Evolutionary conservation across 164 flowering plant species (phyloP).

Genomic region (Hamamelis virginiana): DNA sequence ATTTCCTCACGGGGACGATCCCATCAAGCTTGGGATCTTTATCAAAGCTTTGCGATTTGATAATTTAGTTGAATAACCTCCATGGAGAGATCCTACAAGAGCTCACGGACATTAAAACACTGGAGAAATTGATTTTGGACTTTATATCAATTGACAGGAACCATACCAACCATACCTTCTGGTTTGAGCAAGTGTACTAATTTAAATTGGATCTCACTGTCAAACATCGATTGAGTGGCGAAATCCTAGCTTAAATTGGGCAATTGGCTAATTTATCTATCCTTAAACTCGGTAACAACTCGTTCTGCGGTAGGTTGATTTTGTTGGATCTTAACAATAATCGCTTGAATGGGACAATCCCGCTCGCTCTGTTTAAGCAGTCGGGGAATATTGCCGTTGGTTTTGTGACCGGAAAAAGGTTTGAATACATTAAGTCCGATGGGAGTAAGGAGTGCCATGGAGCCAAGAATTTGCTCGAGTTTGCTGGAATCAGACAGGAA

Average conservation of each 20-base stretch:
- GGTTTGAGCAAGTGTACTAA: conserved; percentile 73
- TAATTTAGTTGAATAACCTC: conserved; percentile 78
- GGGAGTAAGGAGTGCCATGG: conserved; percentile 81
- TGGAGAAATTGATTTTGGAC: conserved; percentile 88
- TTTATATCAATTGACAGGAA: conserved; percentile 71
- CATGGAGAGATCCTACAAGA: conserved; percentile 77
- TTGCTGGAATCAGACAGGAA: conserved; percentile 68
- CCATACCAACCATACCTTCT: conserved; percentile 69
- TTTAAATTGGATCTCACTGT: conserved; percentile 93
- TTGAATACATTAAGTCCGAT: conserved; percentile 73
- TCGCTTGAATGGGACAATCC: conserved; percentile 64
- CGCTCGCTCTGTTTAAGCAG: conserved; percentile 65
- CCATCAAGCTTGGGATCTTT: conserved; percentile 74
- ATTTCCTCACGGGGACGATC: conserved; percentile 69
- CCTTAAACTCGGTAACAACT: conserved; percentile 87
- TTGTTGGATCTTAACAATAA: conserved; percentile 97
- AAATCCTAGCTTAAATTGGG: conserved; percentile 78
- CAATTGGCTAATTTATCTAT: conserved; percentile 65
- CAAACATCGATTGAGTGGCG: conserved; percentile 70
- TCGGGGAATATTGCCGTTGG: conserved; percentile 75
- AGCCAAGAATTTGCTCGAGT: conserved; percentile 89
- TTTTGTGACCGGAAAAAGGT: conserved; percentile 64
- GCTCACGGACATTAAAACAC: conserved; percentile 41
- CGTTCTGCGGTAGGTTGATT: conserved; percentile 68
- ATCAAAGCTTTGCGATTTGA: conserved; percentile 64